Evolutionary conservation across 495 filamentous ascomycete genomes (phyloP), one percentile per base, ranked within the genome.

Genomic region (Pyrenula aspistea): DNA sequence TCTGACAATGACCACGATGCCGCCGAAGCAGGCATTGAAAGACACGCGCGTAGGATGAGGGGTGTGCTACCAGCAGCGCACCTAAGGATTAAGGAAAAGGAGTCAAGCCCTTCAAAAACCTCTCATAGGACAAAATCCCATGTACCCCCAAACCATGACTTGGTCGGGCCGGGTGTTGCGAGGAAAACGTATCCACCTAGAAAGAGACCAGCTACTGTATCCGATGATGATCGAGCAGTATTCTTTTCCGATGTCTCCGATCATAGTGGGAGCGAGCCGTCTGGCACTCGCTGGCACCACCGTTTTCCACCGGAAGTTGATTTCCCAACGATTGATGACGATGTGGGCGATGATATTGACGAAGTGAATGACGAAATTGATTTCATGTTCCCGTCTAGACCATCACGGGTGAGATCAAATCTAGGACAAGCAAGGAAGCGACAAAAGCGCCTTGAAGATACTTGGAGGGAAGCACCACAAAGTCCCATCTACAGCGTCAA

Each of bases 51-150:
- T 50, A 82, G 71, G 57, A 92, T 92, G 50, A 83, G 83, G 55
- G 91, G 91, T 36, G 90, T 96, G 15, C 77, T 97, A 49, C 91
- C 92, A 36, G 92, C 92, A 2, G 96, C 92, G 2, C 95, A 87
- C 85, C 76, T 94, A 50, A 81, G 87, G 60, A 73, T 97, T 47
- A 84, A 95, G 62, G 65, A 70, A 57, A 60, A 75, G 62, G 62
- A 76, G 36, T 64, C 69, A 12, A 52, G 63, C 57, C 50, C 42
- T 51, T 60, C 47, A 68, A 71, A 56, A 63, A 74, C 67, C 60
- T 71, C 57, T 19, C 10, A 22, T 21, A 59, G 54, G 66, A 58
- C 49, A 10, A 21, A 24, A 4, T 59, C 59, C 21, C 49, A 15
- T 15, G 31, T 53, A 1, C 67, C 68, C 48, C 57, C 52, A 24